phyloP scores from a whole-genome alignment of 2,329 filamentous ascomycete genomes.

The Fusarium heterosporum region DNA sequence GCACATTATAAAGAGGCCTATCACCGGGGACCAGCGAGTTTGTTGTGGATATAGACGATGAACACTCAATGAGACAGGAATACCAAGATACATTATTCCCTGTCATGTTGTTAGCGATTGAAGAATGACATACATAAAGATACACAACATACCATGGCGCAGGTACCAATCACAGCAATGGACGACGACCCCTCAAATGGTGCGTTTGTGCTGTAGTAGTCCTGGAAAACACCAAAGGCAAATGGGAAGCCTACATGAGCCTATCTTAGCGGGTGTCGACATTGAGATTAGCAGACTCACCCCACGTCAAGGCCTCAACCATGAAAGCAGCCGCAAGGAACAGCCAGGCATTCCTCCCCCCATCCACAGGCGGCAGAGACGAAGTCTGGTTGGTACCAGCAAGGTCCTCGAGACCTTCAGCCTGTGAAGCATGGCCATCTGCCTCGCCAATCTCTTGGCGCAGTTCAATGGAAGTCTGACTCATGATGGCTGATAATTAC shows the following conservation, averaged over 20 bases:
- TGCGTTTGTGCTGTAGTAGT: constrained; percentile 71
- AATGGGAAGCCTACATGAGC: constrained; percentile 69
- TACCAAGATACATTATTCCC: constrained; percentile 67
- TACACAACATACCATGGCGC: constrained; percentile 62
- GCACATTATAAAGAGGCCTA: constrained; percentile 64
- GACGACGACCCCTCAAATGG: constrained; percentile 66
- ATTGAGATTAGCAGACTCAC: constrained; percentile 22
- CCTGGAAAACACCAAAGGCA: constrained; percentile 77
- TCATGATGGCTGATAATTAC: background rate
- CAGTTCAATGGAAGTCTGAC: constrained; percentile 7
- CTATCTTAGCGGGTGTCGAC: background rate
- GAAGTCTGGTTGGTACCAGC: background rate
- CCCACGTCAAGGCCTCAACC: constrained; percentile 52
- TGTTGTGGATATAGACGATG: constrained; percentile 52
- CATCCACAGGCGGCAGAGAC: constrained; percentile 48
- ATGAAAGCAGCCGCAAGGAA: constrained; percentile 50
- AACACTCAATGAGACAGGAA: constrained; percentile 12
- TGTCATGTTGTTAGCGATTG: constrained; percentile 19
- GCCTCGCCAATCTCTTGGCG: background rate
- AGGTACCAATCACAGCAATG: constrained; percentile 74
- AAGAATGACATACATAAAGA: no score
- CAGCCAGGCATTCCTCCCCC: constrained; percentile 52
- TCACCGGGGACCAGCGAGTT: constrained; percentile 55
- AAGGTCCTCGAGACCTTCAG: background rate
- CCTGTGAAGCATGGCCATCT: background rate